Conservation (phyloP, 805 yeast species). For the Candida piceae region DNA sequence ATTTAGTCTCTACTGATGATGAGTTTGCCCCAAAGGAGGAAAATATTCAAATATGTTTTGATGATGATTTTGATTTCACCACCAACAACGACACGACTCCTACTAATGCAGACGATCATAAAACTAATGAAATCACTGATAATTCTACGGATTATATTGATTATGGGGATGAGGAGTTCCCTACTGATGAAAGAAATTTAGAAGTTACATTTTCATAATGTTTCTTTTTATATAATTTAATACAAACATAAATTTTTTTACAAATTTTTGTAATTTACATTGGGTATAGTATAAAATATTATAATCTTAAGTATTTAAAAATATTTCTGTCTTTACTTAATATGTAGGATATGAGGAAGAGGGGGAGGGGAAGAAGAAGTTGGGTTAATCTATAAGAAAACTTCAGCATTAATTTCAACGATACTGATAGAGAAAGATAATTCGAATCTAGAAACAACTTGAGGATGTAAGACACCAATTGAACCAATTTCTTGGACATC, state of each 20-base stretch:
- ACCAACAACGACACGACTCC: background rate
- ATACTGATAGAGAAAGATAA: constrained; percentile 90
- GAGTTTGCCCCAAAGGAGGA: constrained; percentile 12
- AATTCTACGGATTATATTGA: constrained; percentile 9
- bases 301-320: too few species aligned
- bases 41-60: constrained; percentile 16
- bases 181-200: constrained; percentile 27
- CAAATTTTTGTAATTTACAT: too few species aligned
- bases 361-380: too few species aligned
- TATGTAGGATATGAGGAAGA: too few species aligned
- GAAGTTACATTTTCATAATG: constrained; percentile 26
- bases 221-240: background rate
- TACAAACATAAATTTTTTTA: too few species aligned
- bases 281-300: too few species aligned
- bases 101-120: constrained; percentile 1
- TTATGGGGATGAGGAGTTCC: constrained; percentile 33
- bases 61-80: constrained; percentile 17
- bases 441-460: constrained; percentile 79
- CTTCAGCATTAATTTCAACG: constrained; percentile 86
- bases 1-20: background rate
- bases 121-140: background rate
- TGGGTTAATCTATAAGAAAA: constrained; percentile 80
- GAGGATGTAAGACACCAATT: constrained; percentile 94
- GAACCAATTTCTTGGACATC: constrained; percentile 63
- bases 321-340: too few species aligned